Base-by-base conservation (phyloP, 202 grass and related monocot species). In the Dendrocalamus latiflorus region DNA sequence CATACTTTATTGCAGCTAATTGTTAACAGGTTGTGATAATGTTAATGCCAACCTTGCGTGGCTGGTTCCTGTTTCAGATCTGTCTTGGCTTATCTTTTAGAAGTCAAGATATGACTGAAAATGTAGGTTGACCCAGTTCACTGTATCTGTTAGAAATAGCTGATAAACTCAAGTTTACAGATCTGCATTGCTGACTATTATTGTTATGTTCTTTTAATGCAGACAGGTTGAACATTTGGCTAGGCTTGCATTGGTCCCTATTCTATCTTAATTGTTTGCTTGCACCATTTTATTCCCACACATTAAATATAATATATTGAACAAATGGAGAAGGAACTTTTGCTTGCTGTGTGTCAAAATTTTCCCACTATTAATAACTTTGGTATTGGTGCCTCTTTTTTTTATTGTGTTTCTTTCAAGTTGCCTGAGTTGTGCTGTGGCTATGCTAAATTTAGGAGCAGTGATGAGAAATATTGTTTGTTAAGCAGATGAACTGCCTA, bases 21-120 rank as follows among this genome's bases (percentile, higher is more conserved):
- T 79, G 69, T 78, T 85, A 82, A 75, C 87, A 80, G 77, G 55
- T 91, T 57, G 37, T 88, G 77, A 77, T 83, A 78, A 79, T 85
- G 85, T 85, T 76, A 85, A 59, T 82, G 77, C 82, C 85, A 81
- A 88, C 75, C 78, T 92, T 88, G 51, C 57, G 89, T 79, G 88
- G 87, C 79, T 83, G 70, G 68, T 88, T 92, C 81, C 65, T 89
- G 69, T 92, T 91, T 73, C 80, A 92, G 65, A 90, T 88, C 78
- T 81, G 76, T 93, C 88, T 91, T 87, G 93, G 76, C 90, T 93
- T 95, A 93, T 95, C 87, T 95, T 95, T 95, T 95, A 93, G 89
- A 81, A 85, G 93, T 81, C 81, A 74, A 90, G 93, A 79, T 83
- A 42, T 42, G 68, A 77, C 82, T 88, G 77, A 42, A 85, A 84